phyloP scores from a whole-genome alignment of 31 red algal species.

The Endocladia muricata region DNA sequence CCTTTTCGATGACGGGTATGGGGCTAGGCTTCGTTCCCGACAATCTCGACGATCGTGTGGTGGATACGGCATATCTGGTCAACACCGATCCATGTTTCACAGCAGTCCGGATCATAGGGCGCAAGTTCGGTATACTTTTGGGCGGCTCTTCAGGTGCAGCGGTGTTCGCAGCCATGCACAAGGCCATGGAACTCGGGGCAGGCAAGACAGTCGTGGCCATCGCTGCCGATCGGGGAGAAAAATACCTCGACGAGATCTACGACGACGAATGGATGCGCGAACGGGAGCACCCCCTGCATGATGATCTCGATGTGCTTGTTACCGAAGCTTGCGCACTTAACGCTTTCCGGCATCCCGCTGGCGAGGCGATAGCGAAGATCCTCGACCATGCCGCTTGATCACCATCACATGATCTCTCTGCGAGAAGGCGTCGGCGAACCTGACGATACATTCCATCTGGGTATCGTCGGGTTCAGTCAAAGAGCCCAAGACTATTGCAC shows the following conservation, averaged over 20 bases:
- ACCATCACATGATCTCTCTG: too few relatives aligned
- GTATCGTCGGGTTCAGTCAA: too few relatives aligned
- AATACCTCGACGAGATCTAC: conserved; percentile 21
- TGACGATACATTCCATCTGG: too few relatives aligned
- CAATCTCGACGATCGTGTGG: conserved; percentile 50
- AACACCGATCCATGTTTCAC: not conserved
- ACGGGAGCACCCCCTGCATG: too few relatives aligned
- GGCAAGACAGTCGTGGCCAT: conserved; percentile 1
- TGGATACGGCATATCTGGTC: conserved; percentile 51
- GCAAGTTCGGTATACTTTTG: conserved; percentile 53
- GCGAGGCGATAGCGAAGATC: too few relatives aligned
- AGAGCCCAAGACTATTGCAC: too few relatives aligned
- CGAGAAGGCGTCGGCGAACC: too few relatives aligned
- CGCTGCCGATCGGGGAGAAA: conserved; percentile 6
- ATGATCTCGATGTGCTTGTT: too few relatives aligned
- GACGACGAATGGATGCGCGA: conserved; percentile 44
- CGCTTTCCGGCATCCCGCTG: too few relatives aligned
- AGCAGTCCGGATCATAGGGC: conserved; percentile 41
- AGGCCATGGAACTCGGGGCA: not conserved
- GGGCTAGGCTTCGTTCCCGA: conserved; percentile 60
- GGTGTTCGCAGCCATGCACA: conserved; percentile 32
- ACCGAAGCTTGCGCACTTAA: too few relatives aligned
- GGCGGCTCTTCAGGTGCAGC: conserved; percentile 63
- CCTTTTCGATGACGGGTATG: conserved; percentile 71
- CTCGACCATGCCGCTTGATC: too few relatives aligned